phyloP scores from a whole-genome alignment of 2,329 filamentous ascomycete species.

The Cladophialophora immunda region DNA sequence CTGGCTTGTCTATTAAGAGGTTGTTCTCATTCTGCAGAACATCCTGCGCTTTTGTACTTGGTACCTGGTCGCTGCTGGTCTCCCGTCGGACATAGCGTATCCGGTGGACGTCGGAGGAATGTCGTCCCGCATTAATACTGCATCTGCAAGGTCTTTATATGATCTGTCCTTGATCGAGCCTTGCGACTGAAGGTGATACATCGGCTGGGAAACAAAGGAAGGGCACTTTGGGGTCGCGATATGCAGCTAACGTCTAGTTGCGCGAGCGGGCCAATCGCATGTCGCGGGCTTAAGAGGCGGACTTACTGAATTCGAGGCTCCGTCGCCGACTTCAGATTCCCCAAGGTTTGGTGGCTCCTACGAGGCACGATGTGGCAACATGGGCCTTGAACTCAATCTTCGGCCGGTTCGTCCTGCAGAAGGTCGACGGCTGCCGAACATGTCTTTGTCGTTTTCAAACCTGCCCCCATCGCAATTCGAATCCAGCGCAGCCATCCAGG shows the following conservation, averaged over 20 bases:
- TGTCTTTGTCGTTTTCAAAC: neutral
- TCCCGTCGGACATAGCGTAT: constrained; percentile 17
- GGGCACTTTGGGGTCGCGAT: neutral
- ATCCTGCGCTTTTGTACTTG: neutral
- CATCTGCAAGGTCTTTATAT: neutral
- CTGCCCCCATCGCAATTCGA: neutral
- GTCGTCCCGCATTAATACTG: neutral
- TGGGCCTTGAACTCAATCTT: neutral
- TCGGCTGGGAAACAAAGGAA: neutral
- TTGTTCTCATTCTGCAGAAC: neutral
- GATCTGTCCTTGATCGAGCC: neutral
- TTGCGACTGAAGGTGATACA: neutral
- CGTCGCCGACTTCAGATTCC: neutral
- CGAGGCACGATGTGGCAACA: neutral
- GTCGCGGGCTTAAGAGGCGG: constrained; percentile 10
- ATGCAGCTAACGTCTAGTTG: constrained; percentile 36
- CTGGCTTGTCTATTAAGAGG: neutral
- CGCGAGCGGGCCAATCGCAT: constrained; percentile 32
- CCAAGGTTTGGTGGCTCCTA: neutral
- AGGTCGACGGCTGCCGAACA: neutral
- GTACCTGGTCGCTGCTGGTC: neutral
- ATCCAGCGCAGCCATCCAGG: neutral
- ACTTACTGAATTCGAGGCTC: neutral
- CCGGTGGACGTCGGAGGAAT: neutral
- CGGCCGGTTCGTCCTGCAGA: neutral